A percentile compares a stretch with the other conserved stretches of the same genome.
Evolutionary conservation across 768 basidiomycete species (phyloP).

Genomic region (Lactarius hengduanensis): DNA sequence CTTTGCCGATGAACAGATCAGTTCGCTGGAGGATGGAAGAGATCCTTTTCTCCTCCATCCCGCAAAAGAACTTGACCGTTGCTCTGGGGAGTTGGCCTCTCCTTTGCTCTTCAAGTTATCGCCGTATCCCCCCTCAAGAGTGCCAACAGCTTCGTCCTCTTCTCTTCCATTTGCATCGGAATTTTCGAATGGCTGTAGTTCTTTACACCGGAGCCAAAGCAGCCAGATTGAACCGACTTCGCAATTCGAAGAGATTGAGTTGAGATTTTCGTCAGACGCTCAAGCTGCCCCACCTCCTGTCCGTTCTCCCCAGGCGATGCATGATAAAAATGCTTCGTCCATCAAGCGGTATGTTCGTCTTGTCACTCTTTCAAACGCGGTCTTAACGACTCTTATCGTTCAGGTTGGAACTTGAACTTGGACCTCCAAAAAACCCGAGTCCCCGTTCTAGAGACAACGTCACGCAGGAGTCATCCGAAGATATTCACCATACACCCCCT

Average conservation of each 20-base stretch:
- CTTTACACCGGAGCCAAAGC: conserved; percentile 4
- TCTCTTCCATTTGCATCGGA: neutral
- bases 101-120: neutral
- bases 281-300: neutral
- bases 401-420: conserved; percentile 1
- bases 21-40: neutral
- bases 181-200: neutral
- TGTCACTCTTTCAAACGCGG: neutral
- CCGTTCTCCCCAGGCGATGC: neutral
- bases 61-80: neutral
- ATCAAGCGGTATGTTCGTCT: conserved; percentile 8
- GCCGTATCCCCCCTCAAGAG: neutral
- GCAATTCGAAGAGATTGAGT: conserved; percentile 22
- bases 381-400: neutral
- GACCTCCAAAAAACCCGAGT: neutral
- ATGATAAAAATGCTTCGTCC: neutral
- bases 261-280: neutral
- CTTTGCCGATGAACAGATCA: conserved; percentile 15
- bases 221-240: conserved; percentile 23
- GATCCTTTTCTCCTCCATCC: conserved; percentile 3
- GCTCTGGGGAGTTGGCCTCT: neutral
- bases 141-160: neutral
- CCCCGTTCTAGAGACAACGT: neutral
- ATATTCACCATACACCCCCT: neutral
- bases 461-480: conserved; percentile 3